Evolutionary conservation across 1,139 yeast genomes (phyloP).

Genomic region (Oligophagozyma castellii): DNA sequence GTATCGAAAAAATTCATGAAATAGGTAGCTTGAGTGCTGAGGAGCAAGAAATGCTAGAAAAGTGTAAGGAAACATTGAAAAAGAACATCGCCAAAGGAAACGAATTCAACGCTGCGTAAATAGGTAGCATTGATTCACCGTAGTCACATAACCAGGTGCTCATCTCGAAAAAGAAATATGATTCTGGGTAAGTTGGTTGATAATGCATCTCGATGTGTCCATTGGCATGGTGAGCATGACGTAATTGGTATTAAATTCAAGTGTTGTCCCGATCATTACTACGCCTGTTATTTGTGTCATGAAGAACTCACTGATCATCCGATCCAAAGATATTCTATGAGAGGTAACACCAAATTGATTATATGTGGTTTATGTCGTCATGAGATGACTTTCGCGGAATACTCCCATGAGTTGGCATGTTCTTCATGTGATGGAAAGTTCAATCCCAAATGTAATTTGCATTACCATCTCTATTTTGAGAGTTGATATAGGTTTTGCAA

Average conservation of each 20-base stretch:
- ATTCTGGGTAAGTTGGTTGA: constrained; percentile 17
- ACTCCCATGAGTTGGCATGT: constrained; percentile 9
- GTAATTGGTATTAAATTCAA: constrained; percentile 21
- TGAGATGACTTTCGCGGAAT: constrained; percentile 17
- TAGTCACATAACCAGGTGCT: no score
- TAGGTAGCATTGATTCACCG: not conserved
- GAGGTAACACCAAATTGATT: constrained; percentile 9
- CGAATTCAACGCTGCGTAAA: constrained; percentile 29
- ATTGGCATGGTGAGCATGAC: constrained; percentile 22
- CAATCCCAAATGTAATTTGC: constrained; percentile 22
- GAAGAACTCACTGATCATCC: constrained; percentile 10
- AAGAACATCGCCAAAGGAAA: constrained; percentile 65
- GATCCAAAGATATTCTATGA: constrained; percentile 9
- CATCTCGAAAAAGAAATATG: no score
- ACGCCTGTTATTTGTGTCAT: constrained; percentile 22
- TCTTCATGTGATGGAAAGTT: constrained; percentile 13
- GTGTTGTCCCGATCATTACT: constrained; percentile 17
- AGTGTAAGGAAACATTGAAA: constrained; percentile 74
- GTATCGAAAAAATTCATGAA: constrained; percentile 66
- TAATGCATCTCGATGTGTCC: constrained; percentile 19
- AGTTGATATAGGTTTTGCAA: no score
- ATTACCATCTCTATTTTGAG: constrained; percentile 20
- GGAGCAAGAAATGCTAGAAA: constrained; percentile 64
- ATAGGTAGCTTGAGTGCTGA: constrained; percentile 43
- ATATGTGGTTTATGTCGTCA: constrained; percentile 20